phyloP scores from a whole-genome alignment of 2,329 filamentous ascomycete genomes.

The Chalaropsis ovoidea region DNA sequence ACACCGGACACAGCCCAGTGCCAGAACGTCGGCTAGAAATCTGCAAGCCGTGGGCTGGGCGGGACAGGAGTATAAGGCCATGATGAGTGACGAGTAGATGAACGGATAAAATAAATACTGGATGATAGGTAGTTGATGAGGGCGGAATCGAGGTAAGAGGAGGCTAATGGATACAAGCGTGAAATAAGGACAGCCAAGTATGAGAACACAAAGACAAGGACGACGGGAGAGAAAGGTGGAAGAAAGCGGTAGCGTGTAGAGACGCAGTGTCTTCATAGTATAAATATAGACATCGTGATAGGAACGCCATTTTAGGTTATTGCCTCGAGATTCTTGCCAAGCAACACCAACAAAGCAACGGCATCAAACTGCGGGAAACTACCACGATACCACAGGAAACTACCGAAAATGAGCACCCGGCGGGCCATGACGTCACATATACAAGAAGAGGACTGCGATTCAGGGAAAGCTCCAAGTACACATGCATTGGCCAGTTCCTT shows the following conservation, averaged over 20 bases:
- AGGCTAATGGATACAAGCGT: too few species aligned
- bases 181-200: not conserved
- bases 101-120: not conserved
- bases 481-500: not conserved
- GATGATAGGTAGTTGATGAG: not conserved
- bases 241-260: not conserved
- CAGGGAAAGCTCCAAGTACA: not conserved
- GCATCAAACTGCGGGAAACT: not conserved
- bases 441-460: too few species aligned
- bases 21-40: not conserved
- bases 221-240: too few species aligned
- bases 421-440: not conserved
- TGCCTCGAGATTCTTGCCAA: not conserved
- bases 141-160: not conserved
- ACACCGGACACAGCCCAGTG: not conserved
- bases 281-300: too few species aligned
- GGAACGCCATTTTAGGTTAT: not conserved
- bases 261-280: too few species aligned
- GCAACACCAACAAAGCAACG: not conserved
- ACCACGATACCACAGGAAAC: not conserved
- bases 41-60: not conserved
- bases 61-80: not conserved
- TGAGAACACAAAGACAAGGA: not conserved
- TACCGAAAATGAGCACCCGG: not conserved
- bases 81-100: not conserved